These are phyloP conservation scores for Saccharomyces uvarum DNA, from an alignment of 1,139 yeast species.

Conservation along the genomic window DNA sequence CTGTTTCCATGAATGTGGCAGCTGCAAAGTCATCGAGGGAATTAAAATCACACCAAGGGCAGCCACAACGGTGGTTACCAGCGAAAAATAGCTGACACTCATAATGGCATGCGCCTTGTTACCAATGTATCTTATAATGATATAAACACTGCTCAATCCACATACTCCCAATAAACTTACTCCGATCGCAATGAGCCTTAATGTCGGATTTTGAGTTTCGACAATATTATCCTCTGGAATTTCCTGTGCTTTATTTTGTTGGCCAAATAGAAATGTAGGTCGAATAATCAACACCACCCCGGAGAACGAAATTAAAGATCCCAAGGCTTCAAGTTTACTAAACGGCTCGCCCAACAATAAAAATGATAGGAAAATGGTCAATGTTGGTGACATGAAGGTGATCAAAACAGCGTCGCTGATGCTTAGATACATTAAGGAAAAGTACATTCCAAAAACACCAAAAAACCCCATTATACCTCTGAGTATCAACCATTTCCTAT, in stretches of 20 bases:
- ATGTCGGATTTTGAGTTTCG: conserved; percentile 13
- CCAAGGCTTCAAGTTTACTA: conserved; percentile 56
- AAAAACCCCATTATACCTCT: conserved; percentile 72
- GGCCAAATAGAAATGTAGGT: conserved; percentile 65
- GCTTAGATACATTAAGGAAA: conserved; percentile 63
- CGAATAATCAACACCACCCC: conserved; percentile 81
- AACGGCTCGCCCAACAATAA: conserved; percentile 59
- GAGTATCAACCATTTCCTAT: conserved; percentile 47
- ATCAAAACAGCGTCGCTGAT: conserved; percentile 76
- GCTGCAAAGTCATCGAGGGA: conserved; percentile 53
- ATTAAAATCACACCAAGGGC: conserved; percentile 45
- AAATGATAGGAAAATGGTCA: conserved; percentile 72
- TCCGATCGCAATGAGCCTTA: conserved; percentile 47
- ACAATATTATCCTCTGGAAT: conserved; percentile 27
- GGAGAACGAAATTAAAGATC: conserved; percentile 57
- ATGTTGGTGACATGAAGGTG: conserved; percentile 69
- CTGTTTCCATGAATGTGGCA: conserved; percentile 53
- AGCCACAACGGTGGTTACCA: conserved; percentile 51
- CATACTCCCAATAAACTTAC: conserved; percentile 63
- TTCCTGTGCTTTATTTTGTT: neutral
- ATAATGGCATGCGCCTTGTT: conserved; percentile 70
- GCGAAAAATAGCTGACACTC: conserved; percentile 70
- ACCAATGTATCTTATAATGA: conserved; percentile 68
- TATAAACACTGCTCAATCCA: conserved; percentile 66
- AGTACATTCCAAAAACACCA: conserved; percentile 73